A percentile compares a stretch with the other conserved stretches of the same genome.
These are phyloP conservation scores for Yarrowia sp. DNA, from an alignment of 805 yeast species.

Conservation along the genomic window DNA sequence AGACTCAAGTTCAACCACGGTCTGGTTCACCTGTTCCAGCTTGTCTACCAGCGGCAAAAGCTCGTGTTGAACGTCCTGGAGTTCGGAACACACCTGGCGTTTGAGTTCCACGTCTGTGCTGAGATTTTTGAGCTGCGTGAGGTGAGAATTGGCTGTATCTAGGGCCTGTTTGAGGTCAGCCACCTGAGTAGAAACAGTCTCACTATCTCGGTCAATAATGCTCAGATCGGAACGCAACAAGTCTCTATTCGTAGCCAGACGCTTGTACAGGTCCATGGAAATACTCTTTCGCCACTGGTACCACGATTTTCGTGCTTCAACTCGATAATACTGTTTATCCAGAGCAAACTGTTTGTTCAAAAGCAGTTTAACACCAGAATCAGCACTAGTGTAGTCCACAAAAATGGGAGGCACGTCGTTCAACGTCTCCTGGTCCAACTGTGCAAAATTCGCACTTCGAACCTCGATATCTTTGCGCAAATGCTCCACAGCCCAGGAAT, in stretches of 20 bases:
- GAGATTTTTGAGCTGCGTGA: background rate
- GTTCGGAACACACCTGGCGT: background rate
- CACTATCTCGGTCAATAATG: background rate
- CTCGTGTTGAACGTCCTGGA: background rate
- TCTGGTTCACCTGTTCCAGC: background rate
- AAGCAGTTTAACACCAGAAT: background rate
- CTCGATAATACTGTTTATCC: constrained; percentile 19
- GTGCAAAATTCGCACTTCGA: background rate
- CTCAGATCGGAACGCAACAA: background rate
- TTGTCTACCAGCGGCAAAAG: background rate
- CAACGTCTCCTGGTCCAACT: constrained; percentile 4
- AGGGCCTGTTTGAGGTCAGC: background rate
- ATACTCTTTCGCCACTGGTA: constrained; percentile 21
- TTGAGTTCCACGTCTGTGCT: constrained; percentile 16
- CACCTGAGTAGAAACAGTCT: background rate
- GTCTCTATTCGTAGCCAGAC: background rate
- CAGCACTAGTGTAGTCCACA: constrained; percentile 9
- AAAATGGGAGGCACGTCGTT: constrained; percentile 15
- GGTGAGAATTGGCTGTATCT: background rate
- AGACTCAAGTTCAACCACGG: background rate
- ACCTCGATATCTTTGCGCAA: constrained; percentile 3
- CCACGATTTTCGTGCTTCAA: constrained; percentile 5
- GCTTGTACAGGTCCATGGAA: background rate
- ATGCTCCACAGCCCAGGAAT: constrained; percentile 12
- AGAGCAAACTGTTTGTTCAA: constrained; percentile 13